Conservation (phyloP, 2,329 filamentous ascomycete species). For the Penicillium sp. region DNA sequence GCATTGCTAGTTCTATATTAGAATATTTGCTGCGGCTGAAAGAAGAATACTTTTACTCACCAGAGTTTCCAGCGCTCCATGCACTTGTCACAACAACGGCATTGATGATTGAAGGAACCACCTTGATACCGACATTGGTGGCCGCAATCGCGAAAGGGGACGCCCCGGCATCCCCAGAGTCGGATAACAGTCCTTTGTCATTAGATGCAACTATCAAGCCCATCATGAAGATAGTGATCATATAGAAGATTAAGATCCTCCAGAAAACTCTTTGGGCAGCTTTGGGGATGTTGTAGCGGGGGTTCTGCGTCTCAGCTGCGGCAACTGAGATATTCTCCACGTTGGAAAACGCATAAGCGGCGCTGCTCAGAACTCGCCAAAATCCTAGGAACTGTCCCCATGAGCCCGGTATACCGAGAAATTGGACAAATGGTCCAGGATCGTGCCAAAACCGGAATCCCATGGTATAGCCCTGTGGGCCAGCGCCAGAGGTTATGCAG, state of each 20-base stretch:
- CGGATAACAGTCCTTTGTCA: constrained; percentile 43
- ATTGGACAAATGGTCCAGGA: constrained; percentile 44
- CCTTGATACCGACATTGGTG: constrained; percentile 38
- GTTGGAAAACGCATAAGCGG: constrained; percentile 32
- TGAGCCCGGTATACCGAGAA: constrained; percentile 43
- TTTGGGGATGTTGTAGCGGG: constrained; percentile 52
- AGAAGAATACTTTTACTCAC: background rate
- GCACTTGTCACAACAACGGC: constrained; percentile 14
- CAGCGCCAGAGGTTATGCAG: constrained; percentile 41
- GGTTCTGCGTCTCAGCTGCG: constrained; percentile 52
- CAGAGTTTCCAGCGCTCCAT: constrained; percentile 43
- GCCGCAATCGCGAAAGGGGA: constrained; percentile 43
- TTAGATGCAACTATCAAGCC: constrained; percentile 43
- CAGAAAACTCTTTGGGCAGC: constrained; percentile 55
- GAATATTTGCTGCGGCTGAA: background rate
- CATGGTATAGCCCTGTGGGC: constrained; percentile 18
- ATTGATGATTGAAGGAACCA: constrained; percentile 6
- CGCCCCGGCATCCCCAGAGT: constrained; percentile 3
- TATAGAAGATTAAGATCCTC: constrained; percentile 56
- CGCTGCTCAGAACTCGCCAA: constrained; percentile 30
- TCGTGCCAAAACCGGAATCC: constrained; percentile 46
- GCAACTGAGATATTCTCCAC: constrained; percentile 49
- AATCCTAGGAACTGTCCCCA: constrained; percentile 46
- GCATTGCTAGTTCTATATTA: constrained; percentile 19
- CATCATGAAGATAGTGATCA: constrained; percentile 54